phyloP scores from a whole-genome alignment of 176 grass and related monocot genomes.

The Poa annua region DNA sequence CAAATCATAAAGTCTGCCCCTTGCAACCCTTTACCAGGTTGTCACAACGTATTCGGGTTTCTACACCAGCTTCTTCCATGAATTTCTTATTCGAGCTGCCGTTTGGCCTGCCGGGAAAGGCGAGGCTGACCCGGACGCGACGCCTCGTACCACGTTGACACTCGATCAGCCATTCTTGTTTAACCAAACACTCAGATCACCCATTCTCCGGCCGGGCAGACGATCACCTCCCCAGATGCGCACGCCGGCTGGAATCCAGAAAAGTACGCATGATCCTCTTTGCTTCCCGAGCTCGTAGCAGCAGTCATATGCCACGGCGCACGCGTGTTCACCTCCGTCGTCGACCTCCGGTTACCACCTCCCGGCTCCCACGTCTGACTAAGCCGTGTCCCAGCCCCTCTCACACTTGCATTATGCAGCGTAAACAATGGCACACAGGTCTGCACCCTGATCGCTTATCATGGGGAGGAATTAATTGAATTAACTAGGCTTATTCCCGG shows the following conservation, averaged over 20 bases:
- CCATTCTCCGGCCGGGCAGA: background rate
- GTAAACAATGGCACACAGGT: slow-evolving; percentile 3
- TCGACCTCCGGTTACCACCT: slow-evolving; percentile 2
- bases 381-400: background rate
- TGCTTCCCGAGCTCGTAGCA: slow-evolving; percentile 14
- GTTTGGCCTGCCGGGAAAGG: slow-evolving; percentile 9
- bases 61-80: background rate
- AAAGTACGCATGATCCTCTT: background rate
- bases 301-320: slow-evolving; percentile 9
- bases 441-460: slow-evolving; percentile 36
- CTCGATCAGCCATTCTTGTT: background rate
- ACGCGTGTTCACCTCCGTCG: background rate
- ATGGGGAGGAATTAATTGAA: slow-evolving; percentile 15
- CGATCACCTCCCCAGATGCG: slow-evolving; percentile 1
- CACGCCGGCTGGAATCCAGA: background rate
- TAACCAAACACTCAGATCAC: background rate
- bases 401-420: slow-evolving; percentile 45
- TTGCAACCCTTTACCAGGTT: background rate
- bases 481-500: slow-evolving; percentile 2
- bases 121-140: slow-evolving; percentile 1
- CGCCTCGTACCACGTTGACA: slow-evolving; percentile 25
- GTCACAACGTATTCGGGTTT: slow-evolving; percentile 22
- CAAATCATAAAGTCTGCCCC: too few species aligned
- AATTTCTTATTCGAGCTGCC: slow-evolving; percentile 10
- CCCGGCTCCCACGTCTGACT: background rate